A percentile compares a stretch with the other conserved stretches of the same genome.
Evolutionary conservation across 495 filamentous ascomycete species (phyloP).

Genomic region (Annulohypoxylon bovei): DNA sequence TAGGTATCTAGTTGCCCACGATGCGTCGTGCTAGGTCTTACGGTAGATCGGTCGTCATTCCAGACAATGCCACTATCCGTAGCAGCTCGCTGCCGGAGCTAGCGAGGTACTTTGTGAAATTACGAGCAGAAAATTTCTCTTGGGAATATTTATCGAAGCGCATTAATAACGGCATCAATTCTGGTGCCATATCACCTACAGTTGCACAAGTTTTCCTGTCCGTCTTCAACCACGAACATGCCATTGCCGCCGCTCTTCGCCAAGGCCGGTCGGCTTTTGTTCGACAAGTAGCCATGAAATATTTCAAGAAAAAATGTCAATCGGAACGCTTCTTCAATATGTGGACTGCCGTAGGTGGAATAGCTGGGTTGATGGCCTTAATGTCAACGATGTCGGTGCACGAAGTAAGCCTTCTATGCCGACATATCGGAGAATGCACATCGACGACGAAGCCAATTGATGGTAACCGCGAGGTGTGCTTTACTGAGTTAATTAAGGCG

Average conservation of each 20-base stretch:
- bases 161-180: constrained; percentile 7
- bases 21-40: background rate
- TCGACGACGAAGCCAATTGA: background rate
- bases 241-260: constrained; percentile 20
- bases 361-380: constrained; percentile 26
- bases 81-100: background rate
- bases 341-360: constrained; percentile 36
- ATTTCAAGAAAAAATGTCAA: constrained; percentile 10
- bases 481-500: constrained; percentile 26
- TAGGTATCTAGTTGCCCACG: background rate
- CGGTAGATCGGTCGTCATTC: background rate
- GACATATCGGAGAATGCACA: constrained; percentile 21
- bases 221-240: constrained; percentile 8
- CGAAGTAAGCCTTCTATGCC: constrained; percentile 38
- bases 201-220: constrained; percentile 29
- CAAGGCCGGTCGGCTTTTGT: constrained; percentile 29
- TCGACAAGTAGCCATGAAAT: constrained; percentile 27
- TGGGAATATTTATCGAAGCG: background rate
- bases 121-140: background rate
- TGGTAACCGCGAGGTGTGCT: constrained; percentile 2
- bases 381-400: constrained; percentile 38
- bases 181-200: constrained; percentile 24
- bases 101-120: background rate
- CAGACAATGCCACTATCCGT: constrained; percentile 12
- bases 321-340: constrained; percentile 10